Evolutionary conservation across 805 yeast species (phyloP), one percentile per base, ranked within the genome.

Genomic region (Priceomyces fermenticarens): DNA sequence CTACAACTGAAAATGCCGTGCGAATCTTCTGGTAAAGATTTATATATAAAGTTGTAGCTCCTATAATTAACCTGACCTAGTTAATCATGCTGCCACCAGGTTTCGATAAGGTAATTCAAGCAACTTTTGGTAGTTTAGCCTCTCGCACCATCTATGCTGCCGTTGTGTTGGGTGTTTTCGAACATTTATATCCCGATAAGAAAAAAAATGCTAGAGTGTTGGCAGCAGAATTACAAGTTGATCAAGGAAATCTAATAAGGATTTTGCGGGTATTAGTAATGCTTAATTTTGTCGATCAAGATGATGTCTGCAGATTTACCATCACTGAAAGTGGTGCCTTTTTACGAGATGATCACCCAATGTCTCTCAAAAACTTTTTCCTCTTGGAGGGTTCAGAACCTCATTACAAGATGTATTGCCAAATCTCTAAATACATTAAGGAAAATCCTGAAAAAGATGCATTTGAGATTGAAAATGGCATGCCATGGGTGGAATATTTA

Each of bases 301-400:
- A 13, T 16, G 26, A 16, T 4, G 36, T 14, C 25, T 26, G 12
- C 10, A 32, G 15, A 14, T 32, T 32, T 10, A 11, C 25, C 5
- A n/a, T 32, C 11, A 32, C 12, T 16, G 36, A 32, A 16, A 26
- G 25, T 16, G 36, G 36, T 20, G 3, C 36, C 25, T 20, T 5
- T 10, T 17, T 32, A 6, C 36, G 36, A 12, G 25, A 32, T 14
- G 36, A 32, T 3, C 36, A 32, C 25, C 36, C 36, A 32, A 32
- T 32, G 36, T 32, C 36, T 14, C 10, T 32, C 2, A 32, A 26
- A 16, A 26, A 26, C 11, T 16, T 32, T 10, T 32, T 32, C 25
- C 25, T 32, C 20, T 32, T 32, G 27, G 36, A 32, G 11, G 36
- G 15, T 14, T 17, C 27, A 17, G 5, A n/a, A 15, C 27, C 20